A percentile compares a stretch with the other conserved stretches of the same genome.
These are phyloP conservation scores for Dalechampia spathulata DNA, from an alignment of 441 rosid genomes.

Conservation along the genomic window DNA sequence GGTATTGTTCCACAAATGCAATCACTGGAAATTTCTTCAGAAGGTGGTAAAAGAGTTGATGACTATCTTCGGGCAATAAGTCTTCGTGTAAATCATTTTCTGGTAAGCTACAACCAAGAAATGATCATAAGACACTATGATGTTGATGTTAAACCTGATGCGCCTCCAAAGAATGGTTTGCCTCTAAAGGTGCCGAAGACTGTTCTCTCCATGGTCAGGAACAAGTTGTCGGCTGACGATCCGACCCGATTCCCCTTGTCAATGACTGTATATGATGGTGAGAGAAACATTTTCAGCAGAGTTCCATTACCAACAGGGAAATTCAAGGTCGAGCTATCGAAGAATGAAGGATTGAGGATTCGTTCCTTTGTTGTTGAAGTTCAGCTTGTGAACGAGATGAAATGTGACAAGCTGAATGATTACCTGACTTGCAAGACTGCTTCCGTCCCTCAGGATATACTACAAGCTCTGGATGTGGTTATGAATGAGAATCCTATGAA, in stretches of 20 bases:
- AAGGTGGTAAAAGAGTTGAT: slow-evolving; percentile 59
- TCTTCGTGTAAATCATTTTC: slow-evolving; percentile 62
- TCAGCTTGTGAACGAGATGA: slow-evolving; percentile 58
- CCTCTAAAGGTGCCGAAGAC: slow-evolving; percentile 34
- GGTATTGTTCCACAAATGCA: neutral
- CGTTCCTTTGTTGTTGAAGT: slow-evolving; percentile 29
- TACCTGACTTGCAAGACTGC: slow-evolving; percentile 33
- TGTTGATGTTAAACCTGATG: slow-evolving; percentile 41
- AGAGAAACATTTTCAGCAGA: slow-evolving; percentile 75
- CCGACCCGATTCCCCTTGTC: slow-evolving; percentile 38
- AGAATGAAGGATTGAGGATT: slow-evolving; percentile 30
- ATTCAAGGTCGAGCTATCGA: slow-evolving; percentile 32
- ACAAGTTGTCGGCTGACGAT: slow-evolving; percentile 41
- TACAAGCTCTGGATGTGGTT: slow-evolving; percentile 80
- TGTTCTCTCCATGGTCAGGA: slow-evolving; percentile 35
- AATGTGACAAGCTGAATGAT: slow-evolving; percentile 42
- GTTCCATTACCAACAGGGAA: slow-evolving; percentile 38
- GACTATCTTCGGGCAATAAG: slow-evolving; percentile 15
- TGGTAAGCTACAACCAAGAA: slow-evolving; percentile 35
- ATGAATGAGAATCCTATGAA: slow-evolving; percentile 78
- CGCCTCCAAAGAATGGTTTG: slow-evolving; percentile 19
- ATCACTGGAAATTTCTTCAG: slow-evolving; percentile 22
- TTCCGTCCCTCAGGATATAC: slow-evolving; percentile 50
- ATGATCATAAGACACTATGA: slow-evolving; percentile 50
- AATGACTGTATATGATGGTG: slow-evolving; percentile 80